Evolutionary conservation across 2,329 filamentous ascomycete genomes (phyloP).

Genomic region (Colletotrichum sp.): DNA sequence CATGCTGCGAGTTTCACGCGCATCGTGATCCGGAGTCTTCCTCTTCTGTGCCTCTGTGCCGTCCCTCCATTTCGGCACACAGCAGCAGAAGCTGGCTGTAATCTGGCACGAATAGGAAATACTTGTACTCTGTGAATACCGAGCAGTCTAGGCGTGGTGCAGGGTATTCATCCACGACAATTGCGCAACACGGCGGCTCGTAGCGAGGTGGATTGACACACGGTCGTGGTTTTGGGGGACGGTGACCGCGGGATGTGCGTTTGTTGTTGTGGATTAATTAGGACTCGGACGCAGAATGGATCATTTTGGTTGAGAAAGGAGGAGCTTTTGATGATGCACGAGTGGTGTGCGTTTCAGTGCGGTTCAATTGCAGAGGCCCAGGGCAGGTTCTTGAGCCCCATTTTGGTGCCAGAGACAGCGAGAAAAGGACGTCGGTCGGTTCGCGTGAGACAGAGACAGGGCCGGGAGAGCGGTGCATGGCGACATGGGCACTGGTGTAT

Average conservation of each 20-base stretch:
- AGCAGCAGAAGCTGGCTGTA: background rate
- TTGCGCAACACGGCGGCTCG: background rate
- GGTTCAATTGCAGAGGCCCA: background rate
- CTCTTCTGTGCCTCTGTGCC: background rate
- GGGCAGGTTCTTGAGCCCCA: background rate
- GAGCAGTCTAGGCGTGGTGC: background rate
- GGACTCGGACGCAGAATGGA: slow-evolving; percentile 7
- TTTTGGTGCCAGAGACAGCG: background rate
- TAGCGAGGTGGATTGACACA: background rate
- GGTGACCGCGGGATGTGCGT: background rate
- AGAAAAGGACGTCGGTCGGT: background rate
- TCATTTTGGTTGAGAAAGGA: background rate
- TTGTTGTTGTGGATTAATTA: slow-evolving; percentile 6
- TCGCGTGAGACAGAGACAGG: background rate
- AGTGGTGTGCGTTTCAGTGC: slow-evolving; percentile 8
- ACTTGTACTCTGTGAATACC: background rate
- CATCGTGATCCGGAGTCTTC: background rate
- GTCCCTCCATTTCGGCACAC: background rate
- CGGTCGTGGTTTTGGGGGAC: background rate
- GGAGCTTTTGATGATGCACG: background rate
- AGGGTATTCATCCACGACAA: background rate
- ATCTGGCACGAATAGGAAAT: background rate
- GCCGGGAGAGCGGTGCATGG: background rate
- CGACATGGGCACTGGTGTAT: background rate
- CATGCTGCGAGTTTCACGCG: background rate